These are phyloP conservation scores for Cucurbita moschata DNA, from an alignment of 306 rosid genomes.

Conservation along the genomic window DNA sequence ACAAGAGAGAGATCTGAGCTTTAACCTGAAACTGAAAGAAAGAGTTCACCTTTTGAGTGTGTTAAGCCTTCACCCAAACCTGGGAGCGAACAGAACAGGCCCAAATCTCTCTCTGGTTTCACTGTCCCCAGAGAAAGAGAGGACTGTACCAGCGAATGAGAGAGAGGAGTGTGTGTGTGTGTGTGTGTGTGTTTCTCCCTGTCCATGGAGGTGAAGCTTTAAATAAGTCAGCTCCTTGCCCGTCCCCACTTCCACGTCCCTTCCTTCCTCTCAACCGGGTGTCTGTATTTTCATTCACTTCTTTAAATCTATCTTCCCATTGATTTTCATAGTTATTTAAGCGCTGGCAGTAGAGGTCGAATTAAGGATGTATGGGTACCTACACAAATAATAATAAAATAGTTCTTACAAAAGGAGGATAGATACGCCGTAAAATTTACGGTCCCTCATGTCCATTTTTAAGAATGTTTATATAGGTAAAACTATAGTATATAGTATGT, in stretches of 20 bases:
- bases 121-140: not conserved
- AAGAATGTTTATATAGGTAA: too few species aligned
- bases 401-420: too few species aligned
- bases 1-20: not conserved
- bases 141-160: not conserved
- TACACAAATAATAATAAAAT: too few species aligned
- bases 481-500: too few species aligned
- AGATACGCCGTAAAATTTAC: too few species aligned
- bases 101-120: constrained; percentile 1
- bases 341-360: not conserved
- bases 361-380: not conserved
- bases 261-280: not conserved
- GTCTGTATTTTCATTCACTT: not conserved
- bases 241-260: constrained; percentile 11
- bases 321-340: not conserved
- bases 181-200: not conserved
- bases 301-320: not conserved
- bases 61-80: not conserved
- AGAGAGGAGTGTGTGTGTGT: not conserved
- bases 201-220: not conserved
- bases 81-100: not conserved
- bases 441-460: too few species aligned
- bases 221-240: constrained; percentile 3
- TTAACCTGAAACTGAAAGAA: not conserved
- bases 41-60: not conserved